Percentiles rank a stretch among this genome's conserved stretches.
Evolutionary conservation across 2,329 filamentous ascomycete species (phyloP).

Genomic region (Cladophialophora immunda): DNA sequence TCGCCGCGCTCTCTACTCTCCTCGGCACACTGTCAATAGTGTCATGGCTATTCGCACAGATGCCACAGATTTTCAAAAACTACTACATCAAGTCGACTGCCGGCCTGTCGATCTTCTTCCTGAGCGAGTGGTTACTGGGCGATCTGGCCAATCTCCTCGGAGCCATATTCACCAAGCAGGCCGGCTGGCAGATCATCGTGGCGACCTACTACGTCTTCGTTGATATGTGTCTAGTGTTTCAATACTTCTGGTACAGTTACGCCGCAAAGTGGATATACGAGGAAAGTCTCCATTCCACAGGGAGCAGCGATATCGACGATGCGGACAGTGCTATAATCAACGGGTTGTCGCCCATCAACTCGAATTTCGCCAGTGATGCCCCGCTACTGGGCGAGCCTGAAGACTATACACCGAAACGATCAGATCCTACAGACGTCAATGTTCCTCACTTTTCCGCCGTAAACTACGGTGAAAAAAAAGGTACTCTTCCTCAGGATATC

Average conservation of each 20-base stretch:
- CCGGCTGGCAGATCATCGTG: slow-evolving; percentile 71
- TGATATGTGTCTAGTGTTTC: slow-evolving; percentile 67
- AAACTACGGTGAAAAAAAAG: slow-evolving; percentile 40
- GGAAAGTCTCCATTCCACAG: slow-evolving; percentile 42
- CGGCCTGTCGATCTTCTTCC: slow-evolving; percentile 70
- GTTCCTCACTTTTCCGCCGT: slow-evolving; percentile 36
- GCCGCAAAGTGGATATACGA: slow-evolving; percentile 59
- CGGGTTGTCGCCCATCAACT: slow-evolving; percentile 48
- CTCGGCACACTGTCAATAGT: slow-evolving; percentile 70
- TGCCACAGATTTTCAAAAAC: slow-evolving; percentile 76
- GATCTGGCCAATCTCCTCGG: slow-evolving; percentile 71
- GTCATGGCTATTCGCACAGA: slow-evolving; percentile 74
- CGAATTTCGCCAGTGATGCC: slow-evolving; percentile 39
- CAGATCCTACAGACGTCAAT: slow-evolving; percentile 27
- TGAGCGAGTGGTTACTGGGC: slow-evolving; percentile 72
- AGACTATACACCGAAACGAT: slow-evolving; percentile 27
- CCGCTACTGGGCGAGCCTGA: slow-evolving; percentile 22
- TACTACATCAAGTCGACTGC: slow-evolving; percentile 70
- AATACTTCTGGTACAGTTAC: slow-evolving; percentile 73
- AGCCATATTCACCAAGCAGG: slow-evolving; percentile 70
- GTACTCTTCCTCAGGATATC: slow-evolving; percentile 8
- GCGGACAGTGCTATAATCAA: slow-evolving; percentile 47
- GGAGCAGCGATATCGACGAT: slow-evolving; percentile 42
- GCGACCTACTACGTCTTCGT: slow-evolving; percentile 73
- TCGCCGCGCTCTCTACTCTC: slow-evolving; percentile 68